Evolutionary conservation across 768 basidiomycete species (phyloP), one percentile per base, ranked within the genome.

Genomic region (Collybia sordida): DNA sequence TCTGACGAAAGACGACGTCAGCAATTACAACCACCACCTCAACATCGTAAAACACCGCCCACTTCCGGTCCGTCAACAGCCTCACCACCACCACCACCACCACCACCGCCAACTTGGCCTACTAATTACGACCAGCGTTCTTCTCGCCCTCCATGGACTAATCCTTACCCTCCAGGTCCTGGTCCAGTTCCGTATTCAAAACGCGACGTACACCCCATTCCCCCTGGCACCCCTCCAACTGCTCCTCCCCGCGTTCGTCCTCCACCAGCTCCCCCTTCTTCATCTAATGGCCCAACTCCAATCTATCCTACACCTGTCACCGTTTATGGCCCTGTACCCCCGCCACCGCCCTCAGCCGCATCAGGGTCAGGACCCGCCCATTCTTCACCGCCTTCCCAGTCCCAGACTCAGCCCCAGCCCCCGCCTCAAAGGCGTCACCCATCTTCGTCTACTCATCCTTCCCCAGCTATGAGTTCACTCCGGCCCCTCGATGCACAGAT

Each of bases 1-100:
- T 85, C 84, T 0, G 83, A 84, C 57, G 79, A 79, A 11, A 63
- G 60, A 24, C 53, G 69, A 23, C 17, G 45, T 38, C 36, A 35
- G 45, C 45, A 47, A 31, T 45, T 12, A 22, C 41, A 12, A 25
- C 40, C 22, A 38, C 47, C 21, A 42, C 42, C 23, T 34, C 49
- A 27, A n/a, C 31, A 23, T 22, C 40, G 27, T 36, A 23, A 49
- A 40, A 24, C 24, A 47, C 36, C 45, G 19, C 23, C 27, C 41
- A 24, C 14, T 25, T 27, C 40, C 24, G 31, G 14, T 27, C 40
- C n/a, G 25, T 17, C n/a, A 17, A 46, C 35, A 28, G n/a, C 27
- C 11, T 9, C 34, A 44, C 34, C 45, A 27, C 23, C n/a, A 17
- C 51, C 35, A 28, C 21, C 27, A 18, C 7, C 34, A 44, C 34